Evolutionary conservation across 2,329 filamentous ascomycete species (phyloP), one percentile per base, ranked within the genome.

Genomic region (Colletotrichum spaethianum): DNA sequence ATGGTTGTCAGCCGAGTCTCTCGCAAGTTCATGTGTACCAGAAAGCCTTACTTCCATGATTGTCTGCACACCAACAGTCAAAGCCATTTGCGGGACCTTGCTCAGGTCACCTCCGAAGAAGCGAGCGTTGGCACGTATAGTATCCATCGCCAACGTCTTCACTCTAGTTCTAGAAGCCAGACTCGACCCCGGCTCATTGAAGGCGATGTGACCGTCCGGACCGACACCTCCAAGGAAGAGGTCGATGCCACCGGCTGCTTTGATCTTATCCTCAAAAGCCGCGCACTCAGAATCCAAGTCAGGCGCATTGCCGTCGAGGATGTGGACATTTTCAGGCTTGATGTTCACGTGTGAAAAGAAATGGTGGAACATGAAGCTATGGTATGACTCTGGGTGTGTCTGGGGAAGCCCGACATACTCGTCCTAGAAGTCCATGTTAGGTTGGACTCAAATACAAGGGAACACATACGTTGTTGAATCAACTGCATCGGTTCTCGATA

Each of bases 311-410:
- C 93, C 92, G 78, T 94, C 88, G 23, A 94, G 86, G 77, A 95
- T 93, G 79, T 95, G 90, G 75, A 94, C 90, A 73, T 86, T 93
- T 73, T 87, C 85, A 0, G 93, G 92, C 66, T 88, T 86, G 73
- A 95, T 90, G 79, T 95, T 91, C 75, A 94, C 89, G 74, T 87
- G 92, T 53, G 90, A 91, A 84, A 95, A 95, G 83, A 95, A 93
- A 82, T 94, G 88, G 82, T 90, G 91, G 86, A 93, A 94, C 93
- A 95, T 95, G 85, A 94, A 95, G 77, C 90, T 91, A 84, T 94
- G 93, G 82, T 95, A 95, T 79, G 90, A 93, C 79, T 94, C 91
- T 4, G 93, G 92, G 80, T 95, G 93, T 76, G 93, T 91, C 74
- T 91, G 88, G 26, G 93, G 90, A 61, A 94, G 87, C 59, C 90